Conservation (phyloP, 495 filamentous ascomycete genomes). For the Penicillium cinerascens region DNA sequence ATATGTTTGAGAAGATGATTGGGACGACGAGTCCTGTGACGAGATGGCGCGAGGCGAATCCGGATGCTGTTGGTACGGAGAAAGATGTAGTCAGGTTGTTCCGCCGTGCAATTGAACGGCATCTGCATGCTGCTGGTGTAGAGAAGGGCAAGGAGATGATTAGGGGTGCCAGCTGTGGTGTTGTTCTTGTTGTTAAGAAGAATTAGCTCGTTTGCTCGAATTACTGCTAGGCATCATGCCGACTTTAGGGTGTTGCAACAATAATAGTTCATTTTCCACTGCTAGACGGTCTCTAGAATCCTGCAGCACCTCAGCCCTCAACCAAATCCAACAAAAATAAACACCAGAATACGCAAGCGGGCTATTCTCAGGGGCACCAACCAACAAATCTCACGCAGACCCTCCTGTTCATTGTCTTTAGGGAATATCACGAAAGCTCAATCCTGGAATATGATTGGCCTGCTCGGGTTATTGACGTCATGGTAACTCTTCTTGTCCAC, state of each 20-base stretch:
- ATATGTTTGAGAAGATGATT: constrained; percentile 31
- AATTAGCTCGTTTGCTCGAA: background rate
- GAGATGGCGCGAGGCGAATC: constrained; percentile 50
- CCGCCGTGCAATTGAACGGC: constrained; percentile 19
- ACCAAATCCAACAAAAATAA: background rate
- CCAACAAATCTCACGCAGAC: background rate
- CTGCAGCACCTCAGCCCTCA: background rate
- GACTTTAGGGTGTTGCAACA: too few species aligned
- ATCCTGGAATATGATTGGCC: background rate
- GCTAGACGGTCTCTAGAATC: background rate
- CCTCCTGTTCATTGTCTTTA: background rate
- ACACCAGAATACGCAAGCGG: background rate
- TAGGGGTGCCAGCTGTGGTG: constrained; percentile 1
- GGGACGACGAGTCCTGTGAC: constrained; percentile 42
- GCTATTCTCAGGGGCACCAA: background rate
- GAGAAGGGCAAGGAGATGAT: constrained; percentile 13
- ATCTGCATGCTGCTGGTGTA: constrained; percentile 21
- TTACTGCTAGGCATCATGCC: too few species aligned
- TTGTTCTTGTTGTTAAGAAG: constrained; percentile 16
- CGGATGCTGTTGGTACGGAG: constrained; percentile 23
- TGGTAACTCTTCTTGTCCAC: background rate
- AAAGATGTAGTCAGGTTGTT: constrained; percentile 19
- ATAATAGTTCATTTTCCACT: too few species aligned
- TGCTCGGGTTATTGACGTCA: background rate
- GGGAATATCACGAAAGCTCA: background rate